Base-by-base conservation (phyloP, 2,329 filamentous ascomycete genomes). In the Hypoxylon sp. region DNA sequence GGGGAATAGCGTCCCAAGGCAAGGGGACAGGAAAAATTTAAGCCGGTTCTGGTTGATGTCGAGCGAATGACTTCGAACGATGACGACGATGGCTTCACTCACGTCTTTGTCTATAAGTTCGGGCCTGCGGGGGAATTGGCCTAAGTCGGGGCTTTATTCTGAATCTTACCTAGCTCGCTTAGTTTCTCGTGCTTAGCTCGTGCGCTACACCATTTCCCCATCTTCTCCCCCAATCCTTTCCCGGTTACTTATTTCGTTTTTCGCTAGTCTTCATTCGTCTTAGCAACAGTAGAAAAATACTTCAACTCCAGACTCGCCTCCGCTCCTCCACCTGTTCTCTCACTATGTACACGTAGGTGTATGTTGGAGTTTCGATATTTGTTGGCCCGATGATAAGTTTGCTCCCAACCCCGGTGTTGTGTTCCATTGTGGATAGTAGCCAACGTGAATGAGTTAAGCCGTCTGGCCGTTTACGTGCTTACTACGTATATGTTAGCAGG, bases 31-130 rank as follows among this genome's bases (percentile, higher is more conserved):
- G 34, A 47, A 48, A 57, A 32, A 12, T 9, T 65, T 62, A 62
- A 52, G 32, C 65, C 53, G 48, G 8, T 56, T 60, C 30, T 46
- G 39, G 65, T 39, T 41, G 55, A 45, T 39, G 8, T 32, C 5
- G 21, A 51, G 25, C 16, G 45, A 29, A 41, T 25, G 41, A n/a
- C 34, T 48, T 46, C 16, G 46, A 51, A 41, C 27, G 25, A 65
- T 68, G 65, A 68, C 58, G 65, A 68, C 50, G 46, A 45, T 62
- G 41, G 45, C 62, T 54, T 68, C 58, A 52, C 51, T 56, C 46
- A 7, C 43, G 6, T 34, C 47, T 34, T 32, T 39, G 30, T 34
- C 59, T 11, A 11, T 11, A n/a, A 51, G 11, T 59, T 32, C n/a
- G 45, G 27, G 51, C 51, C 29, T 66, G 63, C 57, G 59, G 64